A percentile compares a stretch with the other conserved stretches of the same genome.
Evolutionary conservation across 805 yeast species (phyloP).

Genomic region (Blastobotrys robertii): DNA sequence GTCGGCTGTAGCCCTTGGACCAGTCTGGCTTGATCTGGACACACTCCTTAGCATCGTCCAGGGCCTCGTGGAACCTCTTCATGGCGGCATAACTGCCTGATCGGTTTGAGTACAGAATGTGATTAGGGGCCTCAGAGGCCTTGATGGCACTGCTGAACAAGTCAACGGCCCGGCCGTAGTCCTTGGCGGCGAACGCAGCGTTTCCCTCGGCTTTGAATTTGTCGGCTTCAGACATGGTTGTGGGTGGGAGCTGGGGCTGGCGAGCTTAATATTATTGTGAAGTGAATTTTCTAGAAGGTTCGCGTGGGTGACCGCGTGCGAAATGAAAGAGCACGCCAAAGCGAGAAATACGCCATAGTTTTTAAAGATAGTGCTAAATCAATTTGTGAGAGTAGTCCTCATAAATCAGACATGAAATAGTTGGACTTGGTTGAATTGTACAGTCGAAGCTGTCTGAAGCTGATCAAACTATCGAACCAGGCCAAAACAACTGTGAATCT

Average conservation of each 20-base stretch:
- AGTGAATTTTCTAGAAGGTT: no score
- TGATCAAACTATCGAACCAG: not conserved
- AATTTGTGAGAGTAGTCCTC: no score
- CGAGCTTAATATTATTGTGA: no score
- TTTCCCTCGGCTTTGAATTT: conserved; percentile 81
- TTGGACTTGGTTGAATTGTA: no score
- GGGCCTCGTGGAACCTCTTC: conserved; percentile 63
- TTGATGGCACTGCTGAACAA: conserved; percentile 80
- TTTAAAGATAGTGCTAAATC: no score
- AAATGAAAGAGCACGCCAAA: no score
- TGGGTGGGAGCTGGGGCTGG: no score
- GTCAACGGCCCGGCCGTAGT: conserved; percentile 70
- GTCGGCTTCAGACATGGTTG: not conserved
- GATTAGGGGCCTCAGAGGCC: conserved; percentile 73
- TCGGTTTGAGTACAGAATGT: conserved; percentile 86
- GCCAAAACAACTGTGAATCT: not conserved
- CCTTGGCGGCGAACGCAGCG: conserved; percentile 82
- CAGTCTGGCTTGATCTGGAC: conserved; percentile 72
- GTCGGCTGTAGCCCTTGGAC: conserved; percentile 94
- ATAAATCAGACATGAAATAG: no score
- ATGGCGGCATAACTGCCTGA: conserved; percentile 84
- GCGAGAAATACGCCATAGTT: no score
- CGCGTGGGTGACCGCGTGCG: no score
- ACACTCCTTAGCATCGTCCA: conserved; percentile 78
- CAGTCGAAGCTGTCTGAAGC: no score